Conservation (phyloP, 805 yeast genomes). For the Ogataea glucozyma region DNA sequence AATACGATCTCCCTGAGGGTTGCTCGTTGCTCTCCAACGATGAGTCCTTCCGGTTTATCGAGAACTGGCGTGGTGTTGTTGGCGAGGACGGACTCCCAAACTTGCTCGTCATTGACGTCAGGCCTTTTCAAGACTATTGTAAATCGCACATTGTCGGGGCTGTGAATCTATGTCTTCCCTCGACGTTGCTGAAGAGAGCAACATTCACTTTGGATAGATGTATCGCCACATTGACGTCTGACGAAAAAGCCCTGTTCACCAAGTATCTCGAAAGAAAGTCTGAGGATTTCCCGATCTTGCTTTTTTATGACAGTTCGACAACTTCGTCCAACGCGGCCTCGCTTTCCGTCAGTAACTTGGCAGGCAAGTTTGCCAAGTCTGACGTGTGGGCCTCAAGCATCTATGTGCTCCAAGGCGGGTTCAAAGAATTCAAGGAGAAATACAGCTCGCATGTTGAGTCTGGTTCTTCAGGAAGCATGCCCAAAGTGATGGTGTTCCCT, state of each 20-base stretch:
- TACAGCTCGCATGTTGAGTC: conserved; percentile 32
- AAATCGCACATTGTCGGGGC: conserved; percentile 59
- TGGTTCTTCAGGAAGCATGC: conserved; percentile 23
- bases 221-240: conserved; percentile 56
- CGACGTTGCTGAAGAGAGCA: conserved; percentile 78
- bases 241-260: conserved; percentile 48
- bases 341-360: conserved; percentile 44
- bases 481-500: conserved; percentile 22
- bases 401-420: conserved; percentile 45
- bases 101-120: conserved; percentile 65
- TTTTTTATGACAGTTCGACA: conserved; percentile 53
- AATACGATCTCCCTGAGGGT: conserved; percentile 25
- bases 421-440: conserved; percentile 36
- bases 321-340: conserved; percentile 36
- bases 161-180: conserved; percentile 80
- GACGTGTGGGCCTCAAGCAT: conserved; percentile 42
- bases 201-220: conserved; percentile 68
- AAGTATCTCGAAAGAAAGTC: conserved; percentile 34
- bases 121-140: conserved; percentile 77
- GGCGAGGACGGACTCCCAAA: conserved; percentile 31
- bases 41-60: conserved; percentile 22
- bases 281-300: conserved; percentile 41
- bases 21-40: conserved; percentile 22
- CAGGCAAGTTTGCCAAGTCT: conserved; percentile 47
- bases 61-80: conserved; percentile 19